These are phyloP conservation scores for Blumeria graminis DNA, from an alignment of 2,329 filamentous ascomycete species.

Conservation along the genomic window DNA sequence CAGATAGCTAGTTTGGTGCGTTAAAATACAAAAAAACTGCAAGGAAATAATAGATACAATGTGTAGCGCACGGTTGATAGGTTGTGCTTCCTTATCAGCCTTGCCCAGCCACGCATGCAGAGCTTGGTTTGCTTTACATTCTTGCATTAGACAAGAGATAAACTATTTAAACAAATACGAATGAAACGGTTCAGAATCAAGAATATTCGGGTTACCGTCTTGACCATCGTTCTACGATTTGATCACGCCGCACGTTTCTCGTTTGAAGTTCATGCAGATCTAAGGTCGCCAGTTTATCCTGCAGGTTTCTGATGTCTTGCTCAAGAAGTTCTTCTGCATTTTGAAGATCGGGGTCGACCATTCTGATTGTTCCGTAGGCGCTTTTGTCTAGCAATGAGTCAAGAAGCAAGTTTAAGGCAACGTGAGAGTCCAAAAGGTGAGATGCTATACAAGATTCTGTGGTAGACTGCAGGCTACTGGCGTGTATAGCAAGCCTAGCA, in stretches of 20 bases:
- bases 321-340: constrained; percentile 20
- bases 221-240: constrained; percentile 23
- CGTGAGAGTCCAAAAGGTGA: constrained; percentile 23
- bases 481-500: constrained; percentile 21
- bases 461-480: constrained; percentile 22
- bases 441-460: constrained; percentile 22
- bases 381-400: constrained; percentile 30
- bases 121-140: too few relatives aligned
- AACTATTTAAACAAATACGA: too few relatives aligned
- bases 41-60: too few relatives aligned
- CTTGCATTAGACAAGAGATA: too few relatives aligned
- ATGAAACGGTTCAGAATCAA: too few relatives aligned
- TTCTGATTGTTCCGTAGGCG: constrained; percentile 21
- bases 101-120: too few relatives aligned
- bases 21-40: too few relatives aligned
- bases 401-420: constrained; percentile 24
- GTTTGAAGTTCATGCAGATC: constrained; percentile 16
- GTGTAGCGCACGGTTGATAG: too few relatives aligned
- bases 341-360: constrained; percentile 29
- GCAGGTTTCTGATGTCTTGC: constrained; percentile 17
- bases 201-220: neutral
- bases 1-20: too few relatives aligned
- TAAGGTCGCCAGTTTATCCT: constrained; percentile 16
- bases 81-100: too few relatives aligned
- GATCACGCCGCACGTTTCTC: constrained; percentile 24